Evolutionary conservation across 1,139 yeast species (phyloP).

Genomic region (Lipomyces yarrowii): DNA sequence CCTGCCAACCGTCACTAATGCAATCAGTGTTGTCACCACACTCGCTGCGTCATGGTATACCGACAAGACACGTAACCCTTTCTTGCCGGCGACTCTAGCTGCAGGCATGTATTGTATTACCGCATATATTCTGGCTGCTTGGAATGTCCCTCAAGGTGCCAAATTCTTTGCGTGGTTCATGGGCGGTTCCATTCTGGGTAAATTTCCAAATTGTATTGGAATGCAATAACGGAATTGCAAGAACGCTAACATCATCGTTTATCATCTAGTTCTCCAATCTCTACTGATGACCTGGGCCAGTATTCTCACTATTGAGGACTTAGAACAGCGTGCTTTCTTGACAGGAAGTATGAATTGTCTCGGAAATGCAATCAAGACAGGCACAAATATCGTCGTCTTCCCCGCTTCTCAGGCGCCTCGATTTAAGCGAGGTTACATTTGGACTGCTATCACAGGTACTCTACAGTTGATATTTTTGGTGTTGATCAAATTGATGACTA

Average conservation of each 20-base stretch:
- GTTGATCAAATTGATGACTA: constrained; percentile 32
- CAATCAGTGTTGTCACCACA: constrained; percentile 54
- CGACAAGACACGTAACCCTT: constrained; percentile 51
- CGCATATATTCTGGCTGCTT: constrained; percentile 32
- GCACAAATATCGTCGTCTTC: constrained; percentile 48
- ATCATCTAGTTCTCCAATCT: constrained; percentile 13
- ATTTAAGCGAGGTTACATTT: constrained; percentile 45
- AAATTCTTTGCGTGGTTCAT: constrained; percentile 31
- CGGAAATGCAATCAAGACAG: constrained; percentile 49
- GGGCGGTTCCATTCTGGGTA: constrained; percentile 13
- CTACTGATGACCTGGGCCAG: constrained; percentile 27
- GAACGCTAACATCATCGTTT: background rate
- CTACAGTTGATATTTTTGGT: constrained; percentile 45
- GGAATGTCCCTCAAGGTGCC: constrained; percentile 24
- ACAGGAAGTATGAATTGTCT: constrained; percentile 47
- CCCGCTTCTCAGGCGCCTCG: constrained; percentile 47
- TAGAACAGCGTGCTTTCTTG: constrained; percentile 47
- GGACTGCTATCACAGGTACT: constrained; percentile 44
- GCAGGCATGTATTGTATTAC: constrained; percentile 39
- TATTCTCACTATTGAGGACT: constrained; percentile 14
- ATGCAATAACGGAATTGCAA: background rate
- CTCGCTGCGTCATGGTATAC: constrained; percentile 49
- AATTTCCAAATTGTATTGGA: background rate
- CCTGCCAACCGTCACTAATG: constrained; percentile 53
- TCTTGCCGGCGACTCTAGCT: constrained; percentile 57